Percentiles rank a stretch among this genome's conserved stretches.
phyloP scores from a whole-genome alignment of 352 stramenopile genomes.

The Phytophthora pseudosyringae region DNA sequence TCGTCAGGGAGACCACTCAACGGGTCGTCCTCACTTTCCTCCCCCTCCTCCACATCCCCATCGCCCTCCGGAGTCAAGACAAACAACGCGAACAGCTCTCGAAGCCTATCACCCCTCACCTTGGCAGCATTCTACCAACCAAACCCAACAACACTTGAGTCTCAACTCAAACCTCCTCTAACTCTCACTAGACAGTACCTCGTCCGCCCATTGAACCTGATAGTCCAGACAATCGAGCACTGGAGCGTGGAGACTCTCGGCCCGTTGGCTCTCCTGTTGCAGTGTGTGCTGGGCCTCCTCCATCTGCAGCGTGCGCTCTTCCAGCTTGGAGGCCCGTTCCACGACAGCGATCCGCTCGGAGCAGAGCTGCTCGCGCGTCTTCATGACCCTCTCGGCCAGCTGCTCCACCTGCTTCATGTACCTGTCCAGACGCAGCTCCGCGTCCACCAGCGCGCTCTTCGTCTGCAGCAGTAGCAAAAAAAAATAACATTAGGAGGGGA shows the following conservation, averaged over 20 bases:
- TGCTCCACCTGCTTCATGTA: slow-evolving; percentile 66
- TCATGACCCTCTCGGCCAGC: slow-evolving; percentile 71
- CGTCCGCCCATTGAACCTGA: slow-evolving; percentile 66
- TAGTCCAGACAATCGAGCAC: slow-evolving; percentile 72
- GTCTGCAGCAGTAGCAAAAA: slow-evolving; percentile 34
- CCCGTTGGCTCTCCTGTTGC: slow-evolving; percentile 37
- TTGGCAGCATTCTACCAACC: slow-evolving; percentile 59
- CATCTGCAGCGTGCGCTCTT: slow-evolving; percentile 48
- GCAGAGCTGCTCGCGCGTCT: slow-evolving; percentile 71
- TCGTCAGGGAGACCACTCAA: slow-evolving; percentile 35
- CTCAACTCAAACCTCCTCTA: background rate
- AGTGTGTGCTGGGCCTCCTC: slow-evolving; percentile 55
- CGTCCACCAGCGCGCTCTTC: slow-evolving; percentile 56
- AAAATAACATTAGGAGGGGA: slow-evolving; percentile 1
- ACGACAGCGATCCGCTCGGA: slow-evolving; percentile 69
- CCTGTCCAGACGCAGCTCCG: slow-evolving; percentile 53
- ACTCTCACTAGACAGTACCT: slow-evolving; percentile 34
- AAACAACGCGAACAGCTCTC: slow-evolving; percentile 77
- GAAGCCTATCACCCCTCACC: slow-evolving; percentile 70
- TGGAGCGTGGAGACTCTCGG: slow-evolving; percentile 49
- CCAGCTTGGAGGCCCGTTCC: slow-evolving; percentile 57
- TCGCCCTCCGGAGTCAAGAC: slow-evolving; percentile 35
- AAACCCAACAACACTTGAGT: slow-evolving; percentile 8
- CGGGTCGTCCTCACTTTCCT: slow-evolving; percentile 31
- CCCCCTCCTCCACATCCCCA: slow-evolving; percentile 1